Percentiles rank a stretch among this genome's conserved stretches.
Conservation (phyloP, 148 eudicot genomes). For the Amaranthus palmeri region DNA sequence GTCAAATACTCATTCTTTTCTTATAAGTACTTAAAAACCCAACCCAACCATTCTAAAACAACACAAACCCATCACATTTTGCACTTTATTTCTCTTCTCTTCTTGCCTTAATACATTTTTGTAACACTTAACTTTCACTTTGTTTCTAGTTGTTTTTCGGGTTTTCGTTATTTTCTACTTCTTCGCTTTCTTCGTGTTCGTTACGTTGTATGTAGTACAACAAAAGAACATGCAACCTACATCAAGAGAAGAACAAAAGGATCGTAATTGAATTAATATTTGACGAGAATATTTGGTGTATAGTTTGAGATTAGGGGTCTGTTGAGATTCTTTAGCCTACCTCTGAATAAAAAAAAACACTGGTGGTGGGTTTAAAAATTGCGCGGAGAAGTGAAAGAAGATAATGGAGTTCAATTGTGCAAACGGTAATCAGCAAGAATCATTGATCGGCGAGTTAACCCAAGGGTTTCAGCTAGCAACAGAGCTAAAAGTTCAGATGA, state of each 20-base stretch:
- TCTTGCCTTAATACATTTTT: neutral
- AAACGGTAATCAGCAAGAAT: conserved; percentile 21
- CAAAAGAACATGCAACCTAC: conserved; percentile 9
- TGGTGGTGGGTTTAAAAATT: neutral
- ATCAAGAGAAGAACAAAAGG: neutral
- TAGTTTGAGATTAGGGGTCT: too few relatives aligned
- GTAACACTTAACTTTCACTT: conserved; percentile 10
- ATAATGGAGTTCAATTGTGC: conserved; percentile 33
- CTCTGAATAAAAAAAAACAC: too few relatives aligned
- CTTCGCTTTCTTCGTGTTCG: neutral
- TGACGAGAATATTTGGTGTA: too few relatives aligned
- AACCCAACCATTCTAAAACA: neutral
- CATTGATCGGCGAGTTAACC: conserved; percentile 45
- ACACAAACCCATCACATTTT: conserved; percentile 10
- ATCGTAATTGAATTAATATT: neutral
- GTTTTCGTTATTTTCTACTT: neutral
- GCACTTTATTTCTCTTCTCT: neutral
- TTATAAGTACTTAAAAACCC: conserved; percentile 13
- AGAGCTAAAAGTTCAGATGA: conserved; percentile 50
- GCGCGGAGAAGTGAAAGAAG: neutral
- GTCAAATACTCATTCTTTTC: conserved; percentile 40
- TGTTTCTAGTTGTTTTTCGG: neutral
- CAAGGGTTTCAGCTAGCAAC: conserved; percentile 66
- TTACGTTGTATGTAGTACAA: neutral
- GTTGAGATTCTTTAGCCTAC: too few relatives aligned